Evolutionary conservation across 441 rosid genomes (phyloP).

Genomic region (Euphorbia corollata): DNA sequence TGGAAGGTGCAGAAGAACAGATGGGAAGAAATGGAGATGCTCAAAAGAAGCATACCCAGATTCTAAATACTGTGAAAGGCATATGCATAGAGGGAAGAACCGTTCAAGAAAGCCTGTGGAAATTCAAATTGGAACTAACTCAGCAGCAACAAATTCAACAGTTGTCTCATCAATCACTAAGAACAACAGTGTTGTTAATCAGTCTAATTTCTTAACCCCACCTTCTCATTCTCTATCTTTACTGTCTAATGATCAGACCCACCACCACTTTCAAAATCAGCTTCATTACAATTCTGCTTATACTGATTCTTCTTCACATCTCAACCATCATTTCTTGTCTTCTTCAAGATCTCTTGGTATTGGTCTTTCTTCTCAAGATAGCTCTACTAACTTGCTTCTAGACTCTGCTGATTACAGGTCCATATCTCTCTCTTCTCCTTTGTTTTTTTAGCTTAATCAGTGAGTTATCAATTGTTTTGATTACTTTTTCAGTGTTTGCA

Average conservation of each 20-base stretch:
- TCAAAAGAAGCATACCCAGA: slow-evolving; percentile 92
- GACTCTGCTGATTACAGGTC: slow-evolving; percentile 60
- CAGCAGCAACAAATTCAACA: slow-evolving; percentile 22
- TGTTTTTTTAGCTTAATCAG: neutral
- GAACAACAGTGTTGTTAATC: neutral
- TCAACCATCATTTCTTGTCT: slow-evolving; percentile 22
- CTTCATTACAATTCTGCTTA: slow-evolving; percentile 22
- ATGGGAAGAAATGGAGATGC: slow-evolving; percentile 99
- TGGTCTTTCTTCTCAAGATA: slow-evolving; percentile 31
- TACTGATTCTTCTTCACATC: slow-evolving; percentile 15
- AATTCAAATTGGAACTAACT: slow-evolving; percentile 10
- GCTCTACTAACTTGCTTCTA: slow-evolving; percentile 32
- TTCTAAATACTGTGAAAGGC: slow-evolving; percentile 95
- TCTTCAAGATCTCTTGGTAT: slow-evolving; percentile 32
- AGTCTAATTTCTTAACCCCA: slow-evolving; percentile 16
- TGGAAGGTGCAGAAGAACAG: slow-evolving; percentile 18
- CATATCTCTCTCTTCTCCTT: neutral
- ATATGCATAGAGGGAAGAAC: slow-evolving; percentile 98
- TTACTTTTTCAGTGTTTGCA: neutral
- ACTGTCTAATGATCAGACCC: slow-evolving; percentile 27
- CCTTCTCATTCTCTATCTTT: slow-evolving; percentile 30
- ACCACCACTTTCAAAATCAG: slow-evolving; percentile 20
- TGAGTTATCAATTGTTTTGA: too few species aligned
- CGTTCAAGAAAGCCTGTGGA: slow-evolving; percentile 99
- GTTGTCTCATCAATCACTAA: slow-evolving; percentile 31